A percentile compares a stretch with the other conserved stretches of the same genome.
Conservation (phyloP, 805 yeast species). For the Huiozyma sinensis region DNA sequence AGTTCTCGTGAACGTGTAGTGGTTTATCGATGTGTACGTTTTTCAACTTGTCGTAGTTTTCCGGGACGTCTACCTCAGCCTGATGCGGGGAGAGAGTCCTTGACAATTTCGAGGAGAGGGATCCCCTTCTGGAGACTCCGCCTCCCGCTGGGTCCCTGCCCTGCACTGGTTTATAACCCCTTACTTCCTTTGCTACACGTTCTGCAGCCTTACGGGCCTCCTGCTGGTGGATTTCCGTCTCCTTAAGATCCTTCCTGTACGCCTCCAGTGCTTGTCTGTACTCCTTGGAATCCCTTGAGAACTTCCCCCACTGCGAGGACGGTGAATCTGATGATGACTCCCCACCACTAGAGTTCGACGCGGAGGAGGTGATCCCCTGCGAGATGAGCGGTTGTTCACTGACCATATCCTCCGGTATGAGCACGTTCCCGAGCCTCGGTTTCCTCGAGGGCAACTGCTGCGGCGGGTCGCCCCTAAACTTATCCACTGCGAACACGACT, state of each 20-base stretch:
- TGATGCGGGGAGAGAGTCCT: too few species aligned
- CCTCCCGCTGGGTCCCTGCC: slow-evolving; percentile 11
- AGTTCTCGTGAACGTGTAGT: slow-evolving; percentile 48
- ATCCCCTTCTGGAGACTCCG: not conserved
- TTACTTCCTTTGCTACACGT: slow-evolving; percentile 57
- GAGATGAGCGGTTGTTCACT: slow-evolving; percentile 53
- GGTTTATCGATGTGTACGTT: slow-evolving; percentile 53
- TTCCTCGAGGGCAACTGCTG: slow-evolving; percentile 85
- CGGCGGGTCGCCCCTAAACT: slow-evolving; percentile 72
- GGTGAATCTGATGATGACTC: not conserved
- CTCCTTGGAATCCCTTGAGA: slow-evolving; percentile 31
- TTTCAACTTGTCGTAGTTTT: not conserved
- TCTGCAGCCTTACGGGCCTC: slow-evolving; percentile 69
- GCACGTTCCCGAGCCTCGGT: slow-evolving; percentile 72
- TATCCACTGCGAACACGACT: slow-evolving; percentile 70
- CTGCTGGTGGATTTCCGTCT: slow-evolving; percentile 60
- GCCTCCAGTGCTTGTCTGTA: slow-evolving; percentile 48
- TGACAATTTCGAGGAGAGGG: not conserved
- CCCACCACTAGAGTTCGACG: slow-evolving; percentile 3
- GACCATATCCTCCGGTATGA: slow-evolving; percentile 54
- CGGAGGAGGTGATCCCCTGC: slow-evolving; percentile 52
- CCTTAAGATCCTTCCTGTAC: slow-evolving; percentile 42
- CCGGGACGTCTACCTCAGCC: too few species aligned
- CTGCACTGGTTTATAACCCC: slow-evolving; percentile 23
- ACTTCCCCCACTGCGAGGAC: slow-evolving; percentile 11